Base-by-base conservation (phyloP, 257 asterid genomes). In the Primulina tabacum region DNA sequence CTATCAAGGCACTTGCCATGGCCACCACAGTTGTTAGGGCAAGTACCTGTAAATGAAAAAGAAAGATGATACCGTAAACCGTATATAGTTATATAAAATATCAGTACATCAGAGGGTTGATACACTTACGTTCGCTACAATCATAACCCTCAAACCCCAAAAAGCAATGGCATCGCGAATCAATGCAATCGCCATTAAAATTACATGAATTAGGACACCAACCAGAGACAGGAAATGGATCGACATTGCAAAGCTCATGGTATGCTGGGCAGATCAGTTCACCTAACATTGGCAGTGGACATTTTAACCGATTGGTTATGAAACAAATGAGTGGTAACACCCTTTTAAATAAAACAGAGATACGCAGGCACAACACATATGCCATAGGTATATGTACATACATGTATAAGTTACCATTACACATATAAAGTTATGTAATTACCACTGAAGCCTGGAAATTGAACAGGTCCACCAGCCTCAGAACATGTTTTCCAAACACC, bases 231-330 rank as follows among this genome's bases (percentile, higher is more conserved):
- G 90, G 87, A 59, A 80, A 86, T 21, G 93, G 90, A 20, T 82
- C 87, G n/a, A 78, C 71, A 34, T 79, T 76, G 80, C 99, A 95
- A 66, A 95, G 88, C 76, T 95, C 99, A 61, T 82, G 93, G 89
- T 85, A 89, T 43, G 96, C 95, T 16, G 99, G 98, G 85, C 99
- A 95, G 79, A 82, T 78, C 73, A 95, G 76, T 38, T 88, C 99
- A 69, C 99, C 99, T 95, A 72, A 52, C 82, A 53, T 76, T 18
- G 28, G 38, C 28, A 65, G 62, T 55, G 21, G 60, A 73, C 8
- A 66, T n/a, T 33, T 38, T 24, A 58, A 71, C 38, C 2, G 56
- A 29, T 20, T 7, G 30, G 26, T 68, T 20, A 72, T 52, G 37
- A 34, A 55, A 33, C 32, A 68, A 50, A 28, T 56, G 52, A 12